phyloP scores from a whole-genome alignment of 441 rosid genomes.

The Pelargonium citronellum region DNA sequence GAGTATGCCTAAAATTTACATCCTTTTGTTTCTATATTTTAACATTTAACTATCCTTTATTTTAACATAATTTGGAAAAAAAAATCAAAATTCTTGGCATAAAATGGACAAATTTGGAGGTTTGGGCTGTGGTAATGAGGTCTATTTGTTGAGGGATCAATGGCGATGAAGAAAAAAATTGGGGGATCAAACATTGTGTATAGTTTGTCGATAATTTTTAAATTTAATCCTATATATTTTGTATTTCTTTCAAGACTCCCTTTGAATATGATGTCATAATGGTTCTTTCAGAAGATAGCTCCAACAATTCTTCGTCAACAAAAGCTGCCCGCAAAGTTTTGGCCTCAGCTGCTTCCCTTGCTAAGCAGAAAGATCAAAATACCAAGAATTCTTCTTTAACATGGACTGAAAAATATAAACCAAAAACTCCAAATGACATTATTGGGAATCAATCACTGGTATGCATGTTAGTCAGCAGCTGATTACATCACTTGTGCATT shows the following conservation, averaged over 20 bases:
- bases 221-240: conserved; percentile 7
- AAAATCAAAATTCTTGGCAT: no score
- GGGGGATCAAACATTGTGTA: no score
- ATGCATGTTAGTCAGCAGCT: conserved; percentile 15
- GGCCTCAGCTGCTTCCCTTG: conserved; percentile 26
- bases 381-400: conserved; percentile 40
- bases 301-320: conserved; percentile 34
- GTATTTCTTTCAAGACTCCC: conserved; percentile 5
- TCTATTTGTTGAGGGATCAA: no score
- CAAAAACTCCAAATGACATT: conserved; percentile 74
- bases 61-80: no score
- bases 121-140: no score
- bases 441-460: conserved; percentile 89
- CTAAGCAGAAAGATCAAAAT: conserved; percentile 44
- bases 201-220: background rate
- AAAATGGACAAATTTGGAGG: no score
- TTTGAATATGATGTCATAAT: conserved; percentile 14
- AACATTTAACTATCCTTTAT: no score
- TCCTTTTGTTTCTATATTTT: conserved; percentile 7
- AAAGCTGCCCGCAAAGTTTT: conserved; percentile 29
- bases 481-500: background rate
- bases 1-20: conserved; percentile 35
- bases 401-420: conserved; percentile 89
- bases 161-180: no score
- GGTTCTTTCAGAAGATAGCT: conserved; percentile 12